Percentiles rank a stretch among this genome's conserved stretches.
Conservation (phyloP, 1,284 basidiomycete genomes). For the Cutaneotrichosporon sp. region DNA sequence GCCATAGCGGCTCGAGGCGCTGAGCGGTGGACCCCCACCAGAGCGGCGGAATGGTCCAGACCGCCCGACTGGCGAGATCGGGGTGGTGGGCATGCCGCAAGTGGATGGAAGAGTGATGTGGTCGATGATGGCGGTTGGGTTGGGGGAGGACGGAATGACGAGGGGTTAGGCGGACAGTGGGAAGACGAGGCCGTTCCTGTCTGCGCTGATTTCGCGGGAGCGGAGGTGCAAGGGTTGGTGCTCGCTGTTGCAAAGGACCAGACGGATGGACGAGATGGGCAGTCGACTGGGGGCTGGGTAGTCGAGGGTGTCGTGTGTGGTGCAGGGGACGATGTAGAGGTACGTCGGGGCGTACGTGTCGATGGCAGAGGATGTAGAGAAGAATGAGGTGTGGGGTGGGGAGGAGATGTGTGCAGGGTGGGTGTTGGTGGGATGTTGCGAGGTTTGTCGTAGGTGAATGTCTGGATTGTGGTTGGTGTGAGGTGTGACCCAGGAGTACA, state of each 20-base stretch:
- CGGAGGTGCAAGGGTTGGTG: too few relatives aligned
- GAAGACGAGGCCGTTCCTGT: background rate
- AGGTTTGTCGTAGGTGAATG: background rate
- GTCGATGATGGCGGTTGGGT: background rate
- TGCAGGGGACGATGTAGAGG: background rate
- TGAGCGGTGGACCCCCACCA: background rate
- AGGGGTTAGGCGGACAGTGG: background rate
- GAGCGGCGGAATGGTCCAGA: slow-evolving; percentile 5
- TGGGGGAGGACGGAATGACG: background rate
- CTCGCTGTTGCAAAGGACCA: background rate
- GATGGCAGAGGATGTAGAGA: too few relatives aligned
- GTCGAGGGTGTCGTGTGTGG: too few relatives aligned
- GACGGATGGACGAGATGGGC: too few relatives aligned
- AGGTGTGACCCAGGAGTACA: too few relatives aligned
- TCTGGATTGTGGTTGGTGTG: background rate
- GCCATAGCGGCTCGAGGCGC: slow-evolving; percentile 6
- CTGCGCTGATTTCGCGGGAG: background rate
- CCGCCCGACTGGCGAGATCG: slow-evolving; percentile 2
- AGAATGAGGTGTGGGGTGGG: too few relatives aligned
- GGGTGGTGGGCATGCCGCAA: slow-evolving; percentile 6
- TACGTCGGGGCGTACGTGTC: too few relatives aligned
- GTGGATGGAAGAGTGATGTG: background rate
- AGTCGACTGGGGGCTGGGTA: too few relatives aligned
- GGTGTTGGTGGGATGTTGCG: too few relatives aligned
- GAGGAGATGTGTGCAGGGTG: too few relatives aligned